These are phyloP conservation scores for Thuja plicata DNA, from an alignment of 83 land plant species.

Conservation along the genomic window DNA sequence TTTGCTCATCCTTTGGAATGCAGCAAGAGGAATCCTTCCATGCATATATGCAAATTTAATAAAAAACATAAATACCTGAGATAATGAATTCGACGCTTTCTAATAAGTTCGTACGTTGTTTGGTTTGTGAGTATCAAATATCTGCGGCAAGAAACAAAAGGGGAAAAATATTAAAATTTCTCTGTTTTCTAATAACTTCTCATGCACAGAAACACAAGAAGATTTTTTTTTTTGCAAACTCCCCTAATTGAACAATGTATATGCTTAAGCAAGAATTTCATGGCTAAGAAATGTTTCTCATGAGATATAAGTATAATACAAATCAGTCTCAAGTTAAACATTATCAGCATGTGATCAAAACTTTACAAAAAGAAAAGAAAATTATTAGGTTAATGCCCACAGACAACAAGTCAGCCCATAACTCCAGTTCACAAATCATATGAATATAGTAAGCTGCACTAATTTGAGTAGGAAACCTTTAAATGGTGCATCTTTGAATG, in stretches of 20 bases:
- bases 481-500: background rate
- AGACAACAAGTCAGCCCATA: background rate
- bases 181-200: background rate
- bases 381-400: background rate
- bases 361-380: background rate
- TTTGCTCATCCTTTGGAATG: background rate
- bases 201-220: background rate
- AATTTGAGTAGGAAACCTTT: background rate
- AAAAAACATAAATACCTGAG: conserved; percentile 47
- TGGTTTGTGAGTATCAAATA: conserved; percentile 88
- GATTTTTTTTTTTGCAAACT: background rate
- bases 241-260: background rate
- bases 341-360: background rate
- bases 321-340: background rate
- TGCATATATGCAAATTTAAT: background rate
- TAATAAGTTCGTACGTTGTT: conserved; percentile 89
- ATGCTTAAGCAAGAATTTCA: background rate
- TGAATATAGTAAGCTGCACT: background rate
- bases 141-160: conserved; percentile 29
- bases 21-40: background rate
- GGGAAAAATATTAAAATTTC: background rate
- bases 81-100: conserved; percentile 78
- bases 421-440: background rate
- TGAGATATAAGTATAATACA: background rate
- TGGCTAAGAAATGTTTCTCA: background rate